Percentiles rank a stretch among this genome's conserved stretches.
Conservation (phyloP, 2,329 filamentous ascomycete genomes). For the Aspergillus fructus region DNA sequence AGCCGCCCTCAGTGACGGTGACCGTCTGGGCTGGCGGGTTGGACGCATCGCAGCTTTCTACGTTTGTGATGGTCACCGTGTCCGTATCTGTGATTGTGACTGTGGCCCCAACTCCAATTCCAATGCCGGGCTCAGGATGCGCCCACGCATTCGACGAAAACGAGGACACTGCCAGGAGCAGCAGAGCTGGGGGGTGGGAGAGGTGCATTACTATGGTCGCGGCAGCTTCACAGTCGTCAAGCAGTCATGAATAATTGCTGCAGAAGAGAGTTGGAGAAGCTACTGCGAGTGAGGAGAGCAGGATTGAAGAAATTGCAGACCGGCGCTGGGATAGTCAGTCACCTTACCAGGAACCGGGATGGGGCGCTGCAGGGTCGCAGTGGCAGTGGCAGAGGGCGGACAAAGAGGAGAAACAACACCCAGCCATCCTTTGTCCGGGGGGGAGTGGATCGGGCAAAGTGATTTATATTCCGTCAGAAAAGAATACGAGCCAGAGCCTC, state of each 20-base stretch:
- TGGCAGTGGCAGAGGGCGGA: background rate
- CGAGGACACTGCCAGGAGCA: slow-evolving; percentile 1
- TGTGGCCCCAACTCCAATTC: no score
- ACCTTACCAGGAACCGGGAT: no score
- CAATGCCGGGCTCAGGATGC: no score
- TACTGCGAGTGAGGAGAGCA: background rate
- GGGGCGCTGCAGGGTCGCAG: background rate
- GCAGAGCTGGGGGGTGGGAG: background rate
- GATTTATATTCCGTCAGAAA: background rate
- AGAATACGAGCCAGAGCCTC: background rate
- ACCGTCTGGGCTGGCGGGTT: no score
- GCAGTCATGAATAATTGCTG: background rate
- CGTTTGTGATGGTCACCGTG: no score
- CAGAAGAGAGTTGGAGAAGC: background rate
- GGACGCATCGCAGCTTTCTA: no score
- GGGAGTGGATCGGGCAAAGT: background rate
- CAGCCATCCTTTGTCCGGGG: background rate
- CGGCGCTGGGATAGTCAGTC: no score
- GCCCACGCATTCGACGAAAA: background rate
- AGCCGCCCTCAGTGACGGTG: no score
- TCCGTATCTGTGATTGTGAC: no score
- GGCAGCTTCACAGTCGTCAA: background rate
- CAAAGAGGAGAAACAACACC: background rate
- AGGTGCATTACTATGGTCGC: background rate
- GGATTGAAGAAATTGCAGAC: no score